Conservation (phyloP, 177 flowering plant species). For the Telopea speciosissima region DNA sequence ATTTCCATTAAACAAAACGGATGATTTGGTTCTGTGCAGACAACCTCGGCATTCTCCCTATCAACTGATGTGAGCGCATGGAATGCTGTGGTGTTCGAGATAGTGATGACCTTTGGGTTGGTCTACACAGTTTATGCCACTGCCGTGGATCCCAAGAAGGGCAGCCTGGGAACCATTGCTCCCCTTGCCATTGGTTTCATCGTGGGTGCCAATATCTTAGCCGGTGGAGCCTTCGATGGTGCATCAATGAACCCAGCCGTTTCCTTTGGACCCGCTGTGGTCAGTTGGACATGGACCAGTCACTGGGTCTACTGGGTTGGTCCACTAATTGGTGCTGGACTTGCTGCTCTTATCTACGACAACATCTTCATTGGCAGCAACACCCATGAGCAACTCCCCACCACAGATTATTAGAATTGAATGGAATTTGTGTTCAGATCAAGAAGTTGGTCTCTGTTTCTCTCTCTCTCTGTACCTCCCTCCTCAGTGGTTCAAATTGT, state of each 20-base stretch:
- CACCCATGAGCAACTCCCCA: too few species aligned
- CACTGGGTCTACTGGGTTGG: conserved; percentile 15
- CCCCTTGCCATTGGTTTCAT: conserved; percentile 33
- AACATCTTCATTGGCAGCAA: too few species aligned
- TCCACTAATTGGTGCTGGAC: conserved; percentile 6
- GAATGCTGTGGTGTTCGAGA: conserved; percentile 49
- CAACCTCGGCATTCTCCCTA: conserved; percentile 36
- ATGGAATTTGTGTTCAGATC: too few species aligned
- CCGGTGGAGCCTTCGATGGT: conserved; percentile 12
- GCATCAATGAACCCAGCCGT: conserved; percentile 12
- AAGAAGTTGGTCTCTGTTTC: too few species aligned
- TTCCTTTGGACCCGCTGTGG: conserved; percentile 10
- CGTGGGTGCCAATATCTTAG: conserved; percentile 2
- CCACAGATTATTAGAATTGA: too few species aligned
- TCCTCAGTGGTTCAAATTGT: too few species aligned
- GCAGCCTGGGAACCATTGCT: conserved; percentile 40
- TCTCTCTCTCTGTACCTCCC: too few species aligned
- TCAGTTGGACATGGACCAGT: conserved; percentile 8
- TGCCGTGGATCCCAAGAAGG: conserved; percentile 59
- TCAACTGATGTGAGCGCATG: conserved; percentile 29
- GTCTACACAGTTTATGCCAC: conserved; percentile 61
- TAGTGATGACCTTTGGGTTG: conserved; percentile 58
- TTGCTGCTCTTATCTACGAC: conserved; percentile 1
- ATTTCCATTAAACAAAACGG: too few species aligned
- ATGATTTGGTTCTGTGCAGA: conserved; percentile 17